A percentile compares a stretch with the other conserved stretches of the same genome.
Conservation (phyloP, 768 basidiomycete genomes). For the Lentinula lateritia region DNA sequence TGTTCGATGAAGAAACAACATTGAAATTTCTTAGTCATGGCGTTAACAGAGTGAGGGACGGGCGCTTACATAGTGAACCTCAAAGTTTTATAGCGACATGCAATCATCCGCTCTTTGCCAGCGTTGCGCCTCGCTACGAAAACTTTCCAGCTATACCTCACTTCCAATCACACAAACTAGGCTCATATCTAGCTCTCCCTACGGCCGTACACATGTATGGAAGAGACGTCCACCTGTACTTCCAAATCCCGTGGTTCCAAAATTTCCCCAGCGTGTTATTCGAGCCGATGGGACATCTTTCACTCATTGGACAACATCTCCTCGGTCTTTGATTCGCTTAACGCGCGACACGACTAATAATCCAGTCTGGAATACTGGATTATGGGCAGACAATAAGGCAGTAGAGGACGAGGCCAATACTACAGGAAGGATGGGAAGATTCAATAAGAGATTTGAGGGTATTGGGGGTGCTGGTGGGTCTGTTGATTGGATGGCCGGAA, state of each 20-base stretch:
- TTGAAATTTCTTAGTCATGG: too few relatives aligned
- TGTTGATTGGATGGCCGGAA: constrained; percentile 30
- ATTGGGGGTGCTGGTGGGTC: constrained; percentile 28
- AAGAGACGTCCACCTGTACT: constrained; percentile 60
- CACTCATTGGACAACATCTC: constrained; percentile 85
- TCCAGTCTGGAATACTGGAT: constrained; percentile 76
- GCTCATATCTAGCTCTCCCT: constrained; percentile 64
- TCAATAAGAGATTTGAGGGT: constrained; percentile 66
- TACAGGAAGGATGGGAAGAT: constrained; percentile 76
- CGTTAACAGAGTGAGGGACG: too few relatives aligned
- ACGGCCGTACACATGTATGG: constrained; percentile 82
- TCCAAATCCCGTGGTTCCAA: constrained; percentile 81
- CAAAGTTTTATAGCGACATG: too few relatives aligned
- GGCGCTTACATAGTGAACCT: too few relatives aligned
- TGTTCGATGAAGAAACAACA: too few relatives aligned
- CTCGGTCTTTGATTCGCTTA: constrained; percentile 67
- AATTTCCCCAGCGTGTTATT: constrained; percentile 80
- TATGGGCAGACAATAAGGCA: constrained; percentile 41
- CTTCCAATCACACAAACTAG: constrained; percentile 22
- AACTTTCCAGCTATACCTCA: neutral
- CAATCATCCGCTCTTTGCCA: neutral
- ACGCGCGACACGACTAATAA: constrained; percentile 89
- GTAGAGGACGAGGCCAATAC: constrained; percentile 67
- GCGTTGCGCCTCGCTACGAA: neutral
- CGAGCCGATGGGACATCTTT: constrained; percentile 88